A percentile compares a stretch with the other conserved stretches of the same genome.
phyloP scores from a whole-genome alignment of 352 stramenopile genomes.

The Thalassiosira mediterranea region DNA sequence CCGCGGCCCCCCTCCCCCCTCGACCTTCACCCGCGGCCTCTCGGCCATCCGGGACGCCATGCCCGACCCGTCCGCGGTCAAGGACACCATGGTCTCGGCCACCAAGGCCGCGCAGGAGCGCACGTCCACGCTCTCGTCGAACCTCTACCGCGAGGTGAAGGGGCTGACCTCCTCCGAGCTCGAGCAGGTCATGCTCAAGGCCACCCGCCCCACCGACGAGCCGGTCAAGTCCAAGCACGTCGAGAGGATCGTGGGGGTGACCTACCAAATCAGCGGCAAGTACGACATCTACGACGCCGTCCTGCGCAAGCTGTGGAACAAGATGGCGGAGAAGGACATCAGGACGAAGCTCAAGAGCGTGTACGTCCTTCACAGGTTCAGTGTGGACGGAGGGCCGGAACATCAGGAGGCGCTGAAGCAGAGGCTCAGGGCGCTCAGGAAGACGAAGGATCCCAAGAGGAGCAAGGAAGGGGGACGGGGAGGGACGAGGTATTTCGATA shows the following conservation, averaged over 20 bases:
- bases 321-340: conserved; percentile 83
- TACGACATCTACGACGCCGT: conserved; percentile 86
- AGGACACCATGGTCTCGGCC: conserved; percentile 57
- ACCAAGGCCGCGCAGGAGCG: conserved; percentile 60
- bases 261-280: conserved; percentile 82
- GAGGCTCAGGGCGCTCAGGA: conserved; percentile 78
- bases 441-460: conserved; percentile 82
- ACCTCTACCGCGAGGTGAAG: conserved; percentile 83
- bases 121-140: conserved; percentile 71
- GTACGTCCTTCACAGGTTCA: conserved; percentile 84
- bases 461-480: conserved; percentile 50
- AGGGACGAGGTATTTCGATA: conserved; percentile 81
- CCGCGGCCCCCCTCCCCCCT: conserved; percentile 25
- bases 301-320: conserved; percentile 83
- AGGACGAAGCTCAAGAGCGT: conserved; percentile 82
- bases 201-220: conserved; percentile 77
- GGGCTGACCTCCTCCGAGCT: conserved; percentile 80
- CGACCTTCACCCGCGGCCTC: conserved; percentile 69
- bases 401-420: conserved; percentile 81
- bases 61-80: conserved; percentile 66
- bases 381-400: conserved; percentile 73
- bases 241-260: conserved; percentile 82
- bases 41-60: conserved; percentile 67
- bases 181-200: conserved; percentile 86
- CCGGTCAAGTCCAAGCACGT: conserved; percentile 85